Conservation (phyloP, 1,284 basidiomycete genomes). For the Ustilago xerochloae region DNA sequence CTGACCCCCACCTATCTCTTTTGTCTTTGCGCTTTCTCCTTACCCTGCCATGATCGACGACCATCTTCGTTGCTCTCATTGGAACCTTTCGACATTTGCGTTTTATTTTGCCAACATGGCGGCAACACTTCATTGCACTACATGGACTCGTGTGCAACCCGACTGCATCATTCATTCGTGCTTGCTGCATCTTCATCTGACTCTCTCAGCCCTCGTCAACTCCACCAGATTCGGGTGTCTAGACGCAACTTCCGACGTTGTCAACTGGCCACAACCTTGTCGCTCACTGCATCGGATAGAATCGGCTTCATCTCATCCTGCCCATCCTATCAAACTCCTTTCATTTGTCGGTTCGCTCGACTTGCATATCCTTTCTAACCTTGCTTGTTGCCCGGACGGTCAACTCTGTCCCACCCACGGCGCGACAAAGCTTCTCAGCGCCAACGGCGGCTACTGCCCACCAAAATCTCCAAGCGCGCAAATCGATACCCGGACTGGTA, state of each 20-base stretch:
- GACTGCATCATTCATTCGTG: not conserved
- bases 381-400: constrained; percentile 38
- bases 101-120: constrained; percentile 1
- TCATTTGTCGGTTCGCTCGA: constrained; percentile 25
- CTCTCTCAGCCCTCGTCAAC: not conserved
- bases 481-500: constrained; percentile 26
- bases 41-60: not conserved
- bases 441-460: constrained; percentile 26
- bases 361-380: constrained; percentile 44
- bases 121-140: not conserved
- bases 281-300: constrained; percentile 11
- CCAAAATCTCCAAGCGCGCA: constrained; percentile 6
- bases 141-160: not conserved
- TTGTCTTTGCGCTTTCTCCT: not conserved
- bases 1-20: not conserved
- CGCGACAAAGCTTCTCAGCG: constrained; percentile 25
- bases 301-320: constrained; percentile 24
- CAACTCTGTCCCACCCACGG: constrained; percentile 27
- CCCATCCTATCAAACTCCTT: constrained; percentile 5
- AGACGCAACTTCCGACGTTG: constrained; percentile 36
- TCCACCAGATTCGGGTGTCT: constrained; percentile 7
- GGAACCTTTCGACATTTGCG: not conserved
- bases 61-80: not conserved
- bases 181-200: constrained; percentile 13
- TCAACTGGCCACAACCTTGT: not conserved